Evolutionary conservation across 2,329 filamentous ascomycete species (phyloP), one percentile per base, ranked within the genome.

Genomic region (Pseudomassariella vexata): DNA sequence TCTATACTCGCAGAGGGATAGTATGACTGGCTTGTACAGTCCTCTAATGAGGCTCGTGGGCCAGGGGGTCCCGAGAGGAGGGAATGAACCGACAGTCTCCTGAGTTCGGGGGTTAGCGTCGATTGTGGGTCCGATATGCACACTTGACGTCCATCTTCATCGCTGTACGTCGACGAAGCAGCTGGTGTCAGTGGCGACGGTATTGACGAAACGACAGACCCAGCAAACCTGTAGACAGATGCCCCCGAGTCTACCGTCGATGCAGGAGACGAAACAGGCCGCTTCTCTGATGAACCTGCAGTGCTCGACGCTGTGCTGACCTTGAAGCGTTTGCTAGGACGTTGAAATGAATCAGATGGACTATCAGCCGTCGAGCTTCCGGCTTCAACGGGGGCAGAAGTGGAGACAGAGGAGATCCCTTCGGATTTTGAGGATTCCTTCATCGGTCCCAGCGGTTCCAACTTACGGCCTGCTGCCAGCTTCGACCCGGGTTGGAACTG

Each of bases 81-180:
- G 9, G 79, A 83, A 45, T 74, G 76, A 19, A 85, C 78, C 7
- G 79, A 82, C 15, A 85, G 60, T 11, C 76, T 52, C 30, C 51
- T 52, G 27, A 52, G 43, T 4, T 42, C 41, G 15, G 52, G 45
- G 11, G 48, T 49, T 16, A 36, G 20, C 17, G 31, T 30, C 28
- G 41, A 34, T 27, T 47, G 44, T 17, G 42, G 28, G 10, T 47
- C 38, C 5, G 35, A 35, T 19, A 48, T 36, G 23, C 41, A 32
- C 18, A 38, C 36, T 33, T 50, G 41, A 9, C 48, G 44, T 19
- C 47, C 41, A 19, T 59, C 57, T 28, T 59, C 58, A 11, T 63
- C 58, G 32, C 57, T 58, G 16, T 55, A 57, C 50, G 53, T 49
- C 9, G 54, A 57, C 3, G 62, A 59, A 6, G 62, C 57, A 3